Evolutionary conservation across 2,329 filamentous ascomycete species (phyloP), one percentile per base, ranked within the genome.

Genomic region (Sclerotinia glacialis): DNA sequence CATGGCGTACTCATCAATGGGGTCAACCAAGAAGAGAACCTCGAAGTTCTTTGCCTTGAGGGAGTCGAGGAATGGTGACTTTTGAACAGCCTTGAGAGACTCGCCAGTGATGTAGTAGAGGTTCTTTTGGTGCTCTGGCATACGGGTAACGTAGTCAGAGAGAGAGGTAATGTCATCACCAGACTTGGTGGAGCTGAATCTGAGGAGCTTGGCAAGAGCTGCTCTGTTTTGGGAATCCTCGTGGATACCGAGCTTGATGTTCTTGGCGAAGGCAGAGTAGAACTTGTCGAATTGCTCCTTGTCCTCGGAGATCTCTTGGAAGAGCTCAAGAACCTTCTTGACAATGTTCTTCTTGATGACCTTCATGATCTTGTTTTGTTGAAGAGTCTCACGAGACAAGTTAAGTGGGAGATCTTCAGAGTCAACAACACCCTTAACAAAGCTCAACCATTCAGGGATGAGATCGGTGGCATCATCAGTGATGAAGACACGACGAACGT

Each of bases 311-410:
- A 99, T 99, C 86, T 99, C 95, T 77, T 89, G 88, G 90, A 99
- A 99, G 80, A 99, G 92, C 87, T 99, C 95, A 73, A 99, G 92
- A 73, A 92, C 92, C 92, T 99, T 99, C 93, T 98, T 99, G 87
- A 99, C 93, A 73, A 99, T 97, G 90, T 99, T 99, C 93, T 99
- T 99, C 89, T 96, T 96, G 88, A 98, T 98, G 82, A 98, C 95
- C 91, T 98, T 98, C 95, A 98, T 98, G 87, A 99, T 99, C 93
- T 98, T 98, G 91, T 98, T 99, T 87, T 98, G 95, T 85, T 99
- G 95, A 61, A 99, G 92, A 67, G 94, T 98, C 89, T 99, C 95
- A 90, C 95, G 95, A 78, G 95, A 98, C 85, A 99, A 83, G 89
- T 99, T 99, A 81, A 99, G 91, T 76, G 95, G 95, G 71, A 99